Evolutionary conservation across 192 early-diverging fungal genomes (phyloP), one percentile per base, ranked within the genome.

Genomic region (Backusella circina): DNA sequence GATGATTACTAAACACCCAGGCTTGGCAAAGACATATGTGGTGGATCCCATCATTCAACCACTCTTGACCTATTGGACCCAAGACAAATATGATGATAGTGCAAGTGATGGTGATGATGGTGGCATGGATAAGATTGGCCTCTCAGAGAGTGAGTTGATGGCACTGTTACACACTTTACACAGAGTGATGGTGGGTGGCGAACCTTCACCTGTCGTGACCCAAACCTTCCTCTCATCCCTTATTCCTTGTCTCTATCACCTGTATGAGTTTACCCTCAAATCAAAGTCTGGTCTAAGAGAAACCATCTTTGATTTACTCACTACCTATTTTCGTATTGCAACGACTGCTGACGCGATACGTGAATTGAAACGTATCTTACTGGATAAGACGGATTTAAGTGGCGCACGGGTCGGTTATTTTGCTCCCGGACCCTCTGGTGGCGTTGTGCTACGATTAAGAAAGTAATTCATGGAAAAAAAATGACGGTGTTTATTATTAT

Each of bases 131-230:
- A 83, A 70, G 23, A 28, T 86, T 9, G 72, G 85, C 5, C 51
- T 86, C 4, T 68, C 83, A 1, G 86, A 88, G 47, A 71, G 74
- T 4, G 81, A 86, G 16, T 66, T 93, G 28, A 50, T 70, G 10
- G 76, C 72, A 15, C 70, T 87, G 0, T 71, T 93, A 21, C 69
- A 79, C 13, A 80, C 84, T 9, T 47, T 93, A 39, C 85, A 88
- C 70, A 77, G 75, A 61, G 75, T 94, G 8, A 76, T 93, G 30
- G 84, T 90, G 3, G 86, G 84, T 26, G 89, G 89, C 28, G 87
- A 90, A 65, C 88, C 92, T 4, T 87, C 90, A 0, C 84, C 87
- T 21, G 65, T 71, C 36, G 70, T 93, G 41, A 84, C 92, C 33
- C 83, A 87, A 32, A 78, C 80, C 3, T 86, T 94, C 35, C 76